Percentiles rank a stretch among this genome's conserved stretches.
These are phyloP conservation scores for Pinus albicaulis DNA, from an alignment of 75 land plant genomes.

Conservation along the genomic window DNA sequence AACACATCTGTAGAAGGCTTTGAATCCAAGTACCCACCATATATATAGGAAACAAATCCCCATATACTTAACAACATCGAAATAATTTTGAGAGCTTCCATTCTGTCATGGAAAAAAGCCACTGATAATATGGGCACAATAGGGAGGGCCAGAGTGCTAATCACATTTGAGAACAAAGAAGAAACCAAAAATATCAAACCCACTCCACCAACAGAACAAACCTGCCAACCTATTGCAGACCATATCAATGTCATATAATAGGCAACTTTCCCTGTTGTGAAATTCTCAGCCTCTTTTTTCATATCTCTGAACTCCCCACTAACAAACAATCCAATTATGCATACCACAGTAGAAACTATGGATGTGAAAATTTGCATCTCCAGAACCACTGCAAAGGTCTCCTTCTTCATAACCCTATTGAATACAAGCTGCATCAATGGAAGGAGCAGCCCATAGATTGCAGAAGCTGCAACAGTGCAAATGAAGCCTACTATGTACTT, in stretches of 20 bases:
- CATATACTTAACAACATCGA: slow-evolving; percentile 47
- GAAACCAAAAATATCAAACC: slow-evolving; percentile 43
- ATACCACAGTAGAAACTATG: slow-evolving; percentile 13
- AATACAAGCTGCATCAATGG: slow-evolving; percentile 40
- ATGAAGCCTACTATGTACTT: slow-evolving; percentile 35
- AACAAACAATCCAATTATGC: slow-evolving; percentile 37
- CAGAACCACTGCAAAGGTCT: slow-evolving; percentile 21
- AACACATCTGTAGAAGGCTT: too few species aligned
- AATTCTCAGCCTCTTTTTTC: slow-evolving; percentile 27
- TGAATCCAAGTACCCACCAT: background rate
- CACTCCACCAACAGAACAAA: slow-evolving; percentile 20
- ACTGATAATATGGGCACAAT: slow-evolving; percentile 43
- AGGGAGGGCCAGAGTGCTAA: slow-evolving; percentile 39
- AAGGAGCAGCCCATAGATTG: slow-evolving; percentile 28
- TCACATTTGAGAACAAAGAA: slow-evolving; percentile 45
- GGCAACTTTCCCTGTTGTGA: slow-evolving; percentile 24
- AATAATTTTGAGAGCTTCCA: slow-evolving; percentile 41
- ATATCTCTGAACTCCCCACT: slow-evolving; percentile 41
- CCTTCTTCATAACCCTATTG: slow-evolving; percentile 21
- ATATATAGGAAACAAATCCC: slow-evolving; percentile 61
- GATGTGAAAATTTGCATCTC: slow-evolving; percentile 33
- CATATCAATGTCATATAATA: slow-evolving; percentile 39
- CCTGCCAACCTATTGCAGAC: slow-evolving; percentile 47
- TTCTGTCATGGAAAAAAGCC: slow-evolving; percentile 45
- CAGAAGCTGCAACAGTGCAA: slow-evolving; percentile 44